Conservation (phyloP, 495 filamentous ascomycete genomes). For the Neurospora terricola region DNA sequence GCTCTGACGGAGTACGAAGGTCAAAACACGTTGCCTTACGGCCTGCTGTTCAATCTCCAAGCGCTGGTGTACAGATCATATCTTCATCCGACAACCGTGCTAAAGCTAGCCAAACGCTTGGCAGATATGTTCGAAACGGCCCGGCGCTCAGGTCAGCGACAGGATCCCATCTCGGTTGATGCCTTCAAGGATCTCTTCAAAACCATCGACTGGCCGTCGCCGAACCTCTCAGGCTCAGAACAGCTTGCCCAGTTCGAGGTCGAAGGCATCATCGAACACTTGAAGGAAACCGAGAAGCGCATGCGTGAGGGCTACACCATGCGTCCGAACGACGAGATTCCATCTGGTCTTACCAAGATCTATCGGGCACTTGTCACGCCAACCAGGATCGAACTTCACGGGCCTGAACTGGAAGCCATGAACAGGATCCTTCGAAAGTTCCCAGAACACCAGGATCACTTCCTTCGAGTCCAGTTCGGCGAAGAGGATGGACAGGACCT, state of each 20-base stretch:
- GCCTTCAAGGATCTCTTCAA: slow-evolving; percentile 39
- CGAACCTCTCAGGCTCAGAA: slow-evolving; percentile 14
- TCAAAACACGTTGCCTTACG: slow-evolving; percentile 19
- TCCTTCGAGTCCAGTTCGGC: slow-evolving; percentile 54
- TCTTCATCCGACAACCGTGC: slow-evolving; percentile 36
- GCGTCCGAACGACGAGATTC: slow-evolving; percentile 12
- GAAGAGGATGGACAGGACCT: slow-evolving; percentile 65
- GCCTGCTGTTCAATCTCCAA: slow-evolving; percentile 39
- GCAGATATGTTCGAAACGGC: slow-evolving; percentile 2
- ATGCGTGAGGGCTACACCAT: slow-evolving; percentile 21
- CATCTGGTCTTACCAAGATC: slow-evolving; percentile 29
- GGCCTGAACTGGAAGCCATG: slow-evolving; percentile 58
- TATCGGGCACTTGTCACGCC: slow-evolving; percentile 60
- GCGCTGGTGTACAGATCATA: slow-evolving; percentile 43
- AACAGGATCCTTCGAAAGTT: slow-evolving; percentile 71
- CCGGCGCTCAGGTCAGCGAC: neutral
- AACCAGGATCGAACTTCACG: slow-evolving; percentile 53
- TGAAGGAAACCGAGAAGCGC: slow-evolving; percentile 31
- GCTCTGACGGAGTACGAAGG: slow-evolving; percentile 7
- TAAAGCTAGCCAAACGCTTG: slow-evolving; percentile 23
- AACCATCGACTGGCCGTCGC: slow-evolving; percentile 40
- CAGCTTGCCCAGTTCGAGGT: slow-evolving; percentile 35
- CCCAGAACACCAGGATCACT: slow-evolving; percentile 49
- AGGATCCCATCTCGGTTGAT: slow-evolving; percentile 26
- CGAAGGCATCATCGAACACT: slow-evolving; percentile 29